phyloP scores from a whole-genome alignment of 2,329 filamentous ascomycete species.

The Ophiostoma angusticollis region DNA sequence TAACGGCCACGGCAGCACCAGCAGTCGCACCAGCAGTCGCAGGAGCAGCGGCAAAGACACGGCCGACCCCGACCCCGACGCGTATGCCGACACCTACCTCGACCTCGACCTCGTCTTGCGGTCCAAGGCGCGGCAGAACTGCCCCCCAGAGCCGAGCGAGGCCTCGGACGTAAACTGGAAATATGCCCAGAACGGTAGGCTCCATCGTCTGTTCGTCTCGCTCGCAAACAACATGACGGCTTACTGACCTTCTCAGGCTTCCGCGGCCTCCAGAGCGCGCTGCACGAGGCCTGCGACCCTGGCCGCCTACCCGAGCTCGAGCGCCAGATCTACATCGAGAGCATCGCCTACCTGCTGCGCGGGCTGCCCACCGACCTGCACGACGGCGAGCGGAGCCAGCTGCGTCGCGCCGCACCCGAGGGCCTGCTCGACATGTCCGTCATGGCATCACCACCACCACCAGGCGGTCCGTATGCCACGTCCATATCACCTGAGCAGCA shows the following conservation, averaged over 20 bases:
- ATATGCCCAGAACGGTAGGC: constrained; percentile 13
- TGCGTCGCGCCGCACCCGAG: constrained; percentile 38
- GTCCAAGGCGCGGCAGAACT: background rate
- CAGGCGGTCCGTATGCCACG: too few species aligned
- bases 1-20: too few species aligned
- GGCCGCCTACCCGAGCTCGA: constrained; percentile 28
- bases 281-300: constrained; percentile 12
- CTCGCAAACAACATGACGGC: too few species aligned
- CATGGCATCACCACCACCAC: constrained; percentile 1
- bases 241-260: constrained; percentile 5
- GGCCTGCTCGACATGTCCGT: constrained; percentile 12
- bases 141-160: background rate
- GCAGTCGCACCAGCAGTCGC: too few species aligned
- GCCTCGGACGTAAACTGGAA: constrained; percentile 13
- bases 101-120: constrained; percentile 8
- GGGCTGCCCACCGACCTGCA: constrained; percentile 47
- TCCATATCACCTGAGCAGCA: constrained; percentile 9
- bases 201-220: background rate
- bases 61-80: constrained; percentile 5
- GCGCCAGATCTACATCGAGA: constrained; percentile 51
- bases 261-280: constrained; percentile 11
- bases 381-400: constrained; percentile 36
- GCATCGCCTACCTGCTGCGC: constrained; percentile 49
- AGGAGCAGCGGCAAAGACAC: constrained; percentile 2
- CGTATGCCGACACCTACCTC: too few species aligned